Evolutionary conservation across 2,329 filamentous ascomycete genomes (phyloP).

Genomic region (Pseudogymnoascus sp.): DNA sequence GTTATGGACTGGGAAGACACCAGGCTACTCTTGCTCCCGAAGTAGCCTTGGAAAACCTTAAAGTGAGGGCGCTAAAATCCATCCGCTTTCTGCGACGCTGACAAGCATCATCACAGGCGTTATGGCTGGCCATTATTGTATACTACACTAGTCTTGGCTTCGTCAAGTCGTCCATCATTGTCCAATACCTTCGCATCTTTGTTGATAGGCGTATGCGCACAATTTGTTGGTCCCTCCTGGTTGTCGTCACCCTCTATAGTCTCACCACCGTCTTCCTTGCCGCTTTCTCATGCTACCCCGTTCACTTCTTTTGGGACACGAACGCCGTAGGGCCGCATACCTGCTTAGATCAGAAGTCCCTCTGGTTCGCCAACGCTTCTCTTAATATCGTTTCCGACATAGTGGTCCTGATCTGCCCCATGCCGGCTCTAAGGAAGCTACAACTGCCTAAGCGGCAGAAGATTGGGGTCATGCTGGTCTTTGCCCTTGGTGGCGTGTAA

Average conservation of each 20-base stretch:
- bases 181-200: conserved; percentile 36
- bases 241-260: conserved; percentile 13
- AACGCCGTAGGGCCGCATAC: background rate
- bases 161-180: conserved; percentile 33
- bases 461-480: conserved; percentile 17
- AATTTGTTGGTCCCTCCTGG: conserved; percentile 14
- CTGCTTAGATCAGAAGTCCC: conserved; percentile 15
- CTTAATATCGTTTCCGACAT: conserved; percentile 19
- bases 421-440: conserved; percentile 15
- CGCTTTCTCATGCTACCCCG: conserved; percentile 17
- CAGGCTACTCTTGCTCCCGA: conserved; percentile 15
- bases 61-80: conserved; percentile 18
- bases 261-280: conserved; percentile 12
- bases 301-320: conserved; percentile 15
- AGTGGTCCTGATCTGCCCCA: conserved; percentile 15
- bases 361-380: conserved; percentile 18
- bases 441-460: conserved; percentile 17
- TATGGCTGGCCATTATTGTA: conserved; percentile 29
- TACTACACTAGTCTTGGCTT: conserved; percentile 31
- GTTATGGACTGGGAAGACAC: conserved; percentile 23
- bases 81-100: conserved; percentile 12
- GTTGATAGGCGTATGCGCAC: conserved; percentile 19
- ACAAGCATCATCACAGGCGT: conserved; percentile 17
- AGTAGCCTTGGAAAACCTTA: conserved; percentile 19
- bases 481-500: conserved; percentile 21